Percentiles rank a stretch among this genome's conserved stretches.
Evolutionary conservation across 2,329 filamentous ascomycete genomes (phyloP).

Genomic region (Colletotrichum horii): DNA sequence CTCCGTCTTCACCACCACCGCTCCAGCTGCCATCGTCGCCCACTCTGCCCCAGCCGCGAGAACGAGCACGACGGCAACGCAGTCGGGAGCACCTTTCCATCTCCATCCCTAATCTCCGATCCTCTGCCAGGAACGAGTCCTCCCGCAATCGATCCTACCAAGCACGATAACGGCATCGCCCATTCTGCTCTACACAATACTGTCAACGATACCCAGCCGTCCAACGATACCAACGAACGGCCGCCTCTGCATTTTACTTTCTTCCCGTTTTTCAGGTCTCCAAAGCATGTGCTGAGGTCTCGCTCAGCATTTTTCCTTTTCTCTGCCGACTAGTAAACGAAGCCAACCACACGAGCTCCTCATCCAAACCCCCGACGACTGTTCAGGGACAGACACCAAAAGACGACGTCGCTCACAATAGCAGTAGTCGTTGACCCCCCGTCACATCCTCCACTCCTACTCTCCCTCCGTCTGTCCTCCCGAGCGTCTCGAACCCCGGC

Average conservation of each 20-base stretch:
- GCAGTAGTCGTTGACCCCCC: background rate
- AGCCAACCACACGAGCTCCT: background rate
- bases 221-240: constrained; percentile 14
- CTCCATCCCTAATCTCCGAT: background rate
- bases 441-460: constrained; percentile 2
- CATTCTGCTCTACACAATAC: background rate
- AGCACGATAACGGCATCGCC: background rate
- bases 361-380: background rate
- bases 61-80: background rate
- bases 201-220: constrained; percentile 11
- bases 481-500: constrained; percentile 14
- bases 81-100: background rate
- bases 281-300: constrained; percentile 15
- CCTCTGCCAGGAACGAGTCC: background rate
- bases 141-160: background rate
- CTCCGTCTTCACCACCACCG: constrained; percentile 26
- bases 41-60: background rate
- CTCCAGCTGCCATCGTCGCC: background rate
- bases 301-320: background rate
- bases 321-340: background rate
- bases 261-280: background rate
- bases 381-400: background rate
- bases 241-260: background rate
- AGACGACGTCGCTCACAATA: constrained; percentile 10
- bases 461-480: background rate